A percentile compares a stretch with the other conserved stretches of the same genome.
Evolutionary conservation across 345 rosid genomes (phyloP).

Genomic region (Eucalyptus erythrocorys): DNA sequence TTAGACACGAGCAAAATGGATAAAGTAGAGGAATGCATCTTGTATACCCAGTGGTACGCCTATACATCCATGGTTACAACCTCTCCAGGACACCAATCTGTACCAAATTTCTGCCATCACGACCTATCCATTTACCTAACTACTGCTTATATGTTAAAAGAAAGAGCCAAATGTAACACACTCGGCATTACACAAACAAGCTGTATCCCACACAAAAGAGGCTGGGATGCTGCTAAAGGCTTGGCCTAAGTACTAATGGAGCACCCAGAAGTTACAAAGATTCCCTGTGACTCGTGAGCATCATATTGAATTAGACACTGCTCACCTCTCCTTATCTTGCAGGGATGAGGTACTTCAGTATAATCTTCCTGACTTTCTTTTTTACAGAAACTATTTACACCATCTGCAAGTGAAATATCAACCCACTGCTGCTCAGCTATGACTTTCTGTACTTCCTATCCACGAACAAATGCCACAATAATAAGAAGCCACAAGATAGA

Average conservation of each 20-base stretch:
- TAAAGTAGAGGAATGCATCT: neutral
- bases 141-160: neutral
- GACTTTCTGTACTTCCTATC: neutral
- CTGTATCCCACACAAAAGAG: neutral
- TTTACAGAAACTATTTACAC: neutral
- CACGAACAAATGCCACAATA: neutral
- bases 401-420: neutral
- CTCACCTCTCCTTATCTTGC: neutral
- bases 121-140: neutral
- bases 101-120: neutral
- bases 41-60: neutral
- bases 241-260: neutral
- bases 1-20: neutral
- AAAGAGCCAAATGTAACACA: neutral
- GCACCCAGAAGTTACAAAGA: neutral
- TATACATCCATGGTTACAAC: neutral
- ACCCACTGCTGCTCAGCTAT: neutral
- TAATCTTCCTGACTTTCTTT: neutral
- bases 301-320: neutral
- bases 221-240: neutral
- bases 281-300: neutral
- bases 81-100: neutral
- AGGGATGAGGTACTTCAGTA: neutral
- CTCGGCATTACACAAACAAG: neutral
- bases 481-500: neutral